Evolutionary conservation across 1,139 yeast species (phyloP), one percentile per base, ranked within the genome.

Genomic region (Taphrina deformans): DNA sequence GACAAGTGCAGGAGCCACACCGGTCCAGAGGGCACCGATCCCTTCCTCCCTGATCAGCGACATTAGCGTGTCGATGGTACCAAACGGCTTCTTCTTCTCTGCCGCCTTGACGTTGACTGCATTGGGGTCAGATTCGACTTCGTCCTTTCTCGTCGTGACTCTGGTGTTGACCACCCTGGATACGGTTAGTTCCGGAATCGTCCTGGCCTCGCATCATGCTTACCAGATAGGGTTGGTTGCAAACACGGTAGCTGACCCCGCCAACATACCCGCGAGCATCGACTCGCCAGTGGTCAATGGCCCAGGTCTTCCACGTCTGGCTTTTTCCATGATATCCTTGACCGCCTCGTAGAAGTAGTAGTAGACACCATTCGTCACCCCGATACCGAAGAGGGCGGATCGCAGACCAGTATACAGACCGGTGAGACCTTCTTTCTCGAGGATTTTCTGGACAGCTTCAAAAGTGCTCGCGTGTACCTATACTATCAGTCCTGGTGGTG

Each of bases 141-240:
- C 60, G 26, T 55, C 62, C 18, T 58, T 55, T 29, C 66, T 65
- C 29, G 67, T 69, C 29, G 71, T 69, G 41, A 65, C 67, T 44
- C 71, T 69, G 18, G 71, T 68, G 64, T 70, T 70, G 41, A 69
- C 68, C 55, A 67, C 69, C 67, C 67, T 63, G 58, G n/a, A n/a
- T 69, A 72, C 41, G 82, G 87, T 3, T 96, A 88, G 86, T 88
- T 86, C 76, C 96, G 81, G 1, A n/a, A 97, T 90, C 74, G 90
- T 90, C 65, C 93, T 95, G 44, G 90, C n/a, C 18, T n/a, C 26
- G 6, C 44, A 51, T 12, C 5, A 7, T 7, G 9, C 45, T 29
- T 53, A 96, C 98, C 98, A 91, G 71, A 91, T 86, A 40, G 98
- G 98, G 76, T 92, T 92, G n/a, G 96, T 86, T 18, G 88, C 82